Base-by-base conservation (phyloP, 2,329 filamentous ascomycete species). In the Myotisia sp. region DNA sequence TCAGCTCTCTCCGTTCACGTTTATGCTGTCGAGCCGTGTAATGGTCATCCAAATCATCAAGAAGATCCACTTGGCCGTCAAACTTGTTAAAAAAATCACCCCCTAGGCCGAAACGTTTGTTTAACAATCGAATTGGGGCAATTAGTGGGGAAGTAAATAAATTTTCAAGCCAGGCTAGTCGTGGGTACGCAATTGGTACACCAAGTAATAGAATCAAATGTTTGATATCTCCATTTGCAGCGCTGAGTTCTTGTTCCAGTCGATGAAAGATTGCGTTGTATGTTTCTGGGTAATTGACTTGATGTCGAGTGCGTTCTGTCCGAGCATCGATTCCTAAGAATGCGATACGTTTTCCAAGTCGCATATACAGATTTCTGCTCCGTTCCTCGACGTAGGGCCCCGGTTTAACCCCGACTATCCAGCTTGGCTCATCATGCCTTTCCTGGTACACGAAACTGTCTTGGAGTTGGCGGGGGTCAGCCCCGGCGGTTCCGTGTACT, bases 141-240 rank as follows among this genome's bases (percentile, higher is more conserved):
- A 94, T 86, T 16, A 94, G 46, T 0, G 87, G 86, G 40, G 83
- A 92, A 10, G 71, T 71, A 46, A 95, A 72, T 38, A 94, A 80
- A 50, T 93, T 94, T 54, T 95, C 87, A 3, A 94, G 68, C 87
- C 87, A 94, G n/a, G 86, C 90, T 35, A 94, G 67, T 46, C 87
- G 83, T 2, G 66, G 67, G 43, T 71, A 67, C 1, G 64, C 63
- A 46, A 92, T 87, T 0, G 85, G 82, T 14, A 81, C 74, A 37
- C 79, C 79, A 2, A 78, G 60, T 7, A 78, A 57, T 14, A 78
- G 55, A 24, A 78, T 61, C 14, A 78, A 50, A 47, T 78, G 74
- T 55, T 73, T 76, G 50, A 77, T 68, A 12, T 69, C 62, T 18
- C 64, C 65, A 37, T 69, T 64, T 4, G 59, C 52, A 1, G 60